A percentile compares a stretch with the other conserved stretches of the same genome.
Evolutionary conservation across 371 early-diverging fungal species (phyloP).

Genomic region (Mucor piriformis): DNA sequence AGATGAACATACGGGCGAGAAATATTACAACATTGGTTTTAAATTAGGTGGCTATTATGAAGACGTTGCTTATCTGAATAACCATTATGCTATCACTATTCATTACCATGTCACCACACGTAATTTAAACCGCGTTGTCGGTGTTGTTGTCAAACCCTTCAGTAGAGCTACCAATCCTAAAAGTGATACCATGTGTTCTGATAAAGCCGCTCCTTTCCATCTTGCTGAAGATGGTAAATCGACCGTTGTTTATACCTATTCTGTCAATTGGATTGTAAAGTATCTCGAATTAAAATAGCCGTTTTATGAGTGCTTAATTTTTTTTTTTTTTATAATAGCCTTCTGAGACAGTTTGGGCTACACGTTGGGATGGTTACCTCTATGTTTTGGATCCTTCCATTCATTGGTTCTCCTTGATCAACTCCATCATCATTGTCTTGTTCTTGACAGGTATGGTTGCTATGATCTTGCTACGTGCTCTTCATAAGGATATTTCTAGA

Average conservation of each 20-base stretch:
- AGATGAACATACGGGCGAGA: constrained; percentile 58
- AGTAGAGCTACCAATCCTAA: constrained; percentile 46
- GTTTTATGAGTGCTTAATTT: neutral
- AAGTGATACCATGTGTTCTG: constrained; percentile 14
- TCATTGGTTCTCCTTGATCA: constrained; percentile 52
- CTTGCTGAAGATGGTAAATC: constrained; percentile 42
- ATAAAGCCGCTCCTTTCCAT: neutral
- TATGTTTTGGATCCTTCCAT: constrained; percentile 83
- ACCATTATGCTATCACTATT: constrained; percentile 88
- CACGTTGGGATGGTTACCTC: constrained; percentile 94
- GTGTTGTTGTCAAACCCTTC: constrained; percentile 77
- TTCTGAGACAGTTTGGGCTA: constrained; percentile 83
- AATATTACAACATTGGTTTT: constrained; percentile 80
- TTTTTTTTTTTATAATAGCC: constrained; percentile 24
- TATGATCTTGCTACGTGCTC: constrained; percentile 82
- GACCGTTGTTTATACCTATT: constrained; percentile 80
- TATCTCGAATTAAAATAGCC: neutral
- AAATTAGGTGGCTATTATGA: constrained; percentile 51
- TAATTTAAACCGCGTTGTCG: constrained; percentile 80
- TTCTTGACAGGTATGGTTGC: constrained; percentile 90
- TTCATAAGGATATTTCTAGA: constrained; percentile 85
- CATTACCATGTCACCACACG: constrained; percentile 73
- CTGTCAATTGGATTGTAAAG: constrained; percentile 77
- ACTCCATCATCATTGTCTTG: constrained; percentile 26
- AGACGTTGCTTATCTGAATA: constrained; percentile 47